Evolutionary conservation across 176 grass and related monocot species (phyloP).

Genomic region (Rhynchospora pubera): DNA sequence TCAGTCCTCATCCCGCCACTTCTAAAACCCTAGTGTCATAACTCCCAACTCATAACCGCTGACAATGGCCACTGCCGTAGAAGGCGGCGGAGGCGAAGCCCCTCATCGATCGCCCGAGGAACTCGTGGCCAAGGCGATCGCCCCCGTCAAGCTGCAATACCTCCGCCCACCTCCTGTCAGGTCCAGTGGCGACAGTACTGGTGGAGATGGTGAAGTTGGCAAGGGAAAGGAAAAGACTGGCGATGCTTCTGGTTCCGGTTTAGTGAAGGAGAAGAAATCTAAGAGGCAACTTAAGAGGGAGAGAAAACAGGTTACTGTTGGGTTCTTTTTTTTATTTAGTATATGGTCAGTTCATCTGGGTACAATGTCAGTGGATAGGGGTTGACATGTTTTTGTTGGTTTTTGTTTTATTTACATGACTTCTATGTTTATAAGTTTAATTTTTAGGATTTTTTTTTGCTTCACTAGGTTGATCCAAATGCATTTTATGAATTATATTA

Average conservation of each 20-base stretch:
- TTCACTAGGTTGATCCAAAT: background rate
- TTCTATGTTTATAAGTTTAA: background rate
- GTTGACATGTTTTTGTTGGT: background rate
- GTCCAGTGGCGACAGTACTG: constrained; percentile 29
- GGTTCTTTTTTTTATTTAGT: background rate
- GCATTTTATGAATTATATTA: constrained; percentile 17
- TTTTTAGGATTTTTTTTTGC: background rate
- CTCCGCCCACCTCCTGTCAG: constrained; percentile 60
- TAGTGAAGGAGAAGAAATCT: constrained; percentile 71
- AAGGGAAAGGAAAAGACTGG: constrained; percentile 25
- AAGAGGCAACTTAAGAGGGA: constrained; percentile 77
- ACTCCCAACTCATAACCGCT: background rate
- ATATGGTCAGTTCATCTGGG: background rate
- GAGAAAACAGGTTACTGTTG: constrained; percentile 48
- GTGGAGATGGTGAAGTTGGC: constrained; percentile 5
- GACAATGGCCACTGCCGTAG: background rate
- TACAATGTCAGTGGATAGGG: background rate
- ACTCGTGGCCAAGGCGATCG: constrained; percentile 57
- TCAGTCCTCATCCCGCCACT: background rate
- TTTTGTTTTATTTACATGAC: background rate
- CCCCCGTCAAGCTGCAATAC: constrained; percentile 61
- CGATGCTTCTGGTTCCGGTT: background rate
- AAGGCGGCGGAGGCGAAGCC: background rate
- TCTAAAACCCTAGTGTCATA: background rate
- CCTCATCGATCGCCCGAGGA: constrained; percentile 43